Evolutionary conservation across 768 basidiomycete species (phyloP).

Genomic region (Crucibulum laeve): DNA sequence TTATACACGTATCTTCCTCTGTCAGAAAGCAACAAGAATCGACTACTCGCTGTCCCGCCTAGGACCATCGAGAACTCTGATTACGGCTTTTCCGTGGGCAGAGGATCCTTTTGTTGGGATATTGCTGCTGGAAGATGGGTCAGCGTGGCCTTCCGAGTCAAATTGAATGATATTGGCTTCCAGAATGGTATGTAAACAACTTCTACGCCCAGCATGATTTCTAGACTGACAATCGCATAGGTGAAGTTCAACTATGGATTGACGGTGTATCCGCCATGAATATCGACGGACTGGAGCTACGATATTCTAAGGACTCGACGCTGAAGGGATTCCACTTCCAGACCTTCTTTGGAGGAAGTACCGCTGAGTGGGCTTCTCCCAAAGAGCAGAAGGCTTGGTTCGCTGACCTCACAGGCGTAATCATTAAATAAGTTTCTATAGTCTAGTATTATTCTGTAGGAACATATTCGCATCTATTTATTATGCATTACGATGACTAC

Average conservation of each 20-base stretch:
- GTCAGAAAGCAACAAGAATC: constrained; percentile 34
- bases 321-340: constrained; percentile 72
- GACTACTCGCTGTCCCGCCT: constrained; percentile 44
- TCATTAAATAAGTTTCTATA: constrained; percentile 18
- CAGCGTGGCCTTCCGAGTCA: constrained; percentile 60
- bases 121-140: constrained; percentile 55
- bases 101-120: constrained; percentile 55
- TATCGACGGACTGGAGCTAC: constrained; percentile 44
- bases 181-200: constrained; percentile 45
- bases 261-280: constrained; percentile 55
- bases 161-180: constrained; percentile 56
- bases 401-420: constrained; percentile 47
- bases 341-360: constrained; percentile 73
- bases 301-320: constrained; percentile 33
- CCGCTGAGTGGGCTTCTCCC: constrained; percentile 53
- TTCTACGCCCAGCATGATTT: background rate
- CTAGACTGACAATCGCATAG: constrained; percentile 22
- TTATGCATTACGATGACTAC: no score
- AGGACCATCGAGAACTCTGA: constrained; percentile 45
- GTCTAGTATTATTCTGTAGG: no score
- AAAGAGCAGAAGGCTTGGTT: constrained; percentile 58
- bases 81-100: constrained; percentile 64
- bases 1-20: constrained; percentile 68
- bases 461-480: no score
- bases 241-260: constrained; percentile 63